These are phyloP conservation scores for Abrus precatorius DNA, from an alignment of 306 rosid genomes.

Conservation along the genomic window DNA sequence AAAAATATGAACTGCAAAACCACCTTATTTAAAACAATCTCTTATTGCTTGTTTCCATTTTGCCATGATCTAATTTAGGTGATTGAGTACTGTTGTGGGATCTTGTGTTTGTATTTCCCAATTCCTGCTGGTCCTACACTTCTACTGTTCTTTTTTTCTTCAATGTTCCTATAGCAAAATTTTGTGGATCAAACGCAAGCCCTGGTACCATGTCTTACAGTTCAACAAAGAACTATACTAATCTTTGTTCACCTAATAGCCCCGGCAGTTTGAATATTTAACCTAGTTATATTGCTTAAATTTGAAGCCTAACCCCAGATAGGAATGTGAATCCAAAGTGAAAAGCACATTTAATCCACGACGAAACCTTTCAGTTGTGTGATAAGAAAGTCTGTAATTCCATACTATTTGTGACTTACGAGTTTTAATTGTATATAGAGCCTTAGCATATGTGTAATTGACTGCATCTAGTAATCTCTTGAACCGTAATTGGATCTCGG, in stretches of 20 bases:
- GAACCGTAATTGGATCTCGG: not conserved
- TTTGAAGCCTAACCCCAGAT: slow-evolving; percentile 9
- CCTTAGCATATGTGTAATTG: slow-evolving; percentile 12
- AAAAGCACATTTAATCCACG: not conserved
- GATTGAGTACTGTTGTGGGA: slow-evolving; percentile 28
- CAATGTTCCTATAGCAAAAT: not conserved
- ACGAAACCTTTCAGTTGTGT: slow-evolving; percentile 1
- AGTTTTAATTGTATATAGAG: not conserved
- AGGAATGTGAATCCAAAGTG: slow-evolving; percentile 11
- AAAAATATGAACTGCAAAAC: slow-evolving; percentile 22
- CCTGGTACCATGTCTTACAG: not conserved
- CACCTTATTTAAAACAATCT: slow-evolving; percentile 4
- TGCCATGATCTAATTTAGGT: slow-evolving; percentile 36
- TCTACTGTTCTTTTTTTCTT: slow-evolving; percentile 3
- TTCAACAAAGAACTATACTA: not conserved
- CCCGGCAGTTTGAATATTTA: slow-evolving; percentile 26
- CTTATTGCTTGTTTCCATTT: not conserved
- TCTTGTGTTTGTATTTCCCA: slow-evolving; percentile 10
- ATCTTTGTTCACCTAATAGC: slow-evolving; percentile 5
- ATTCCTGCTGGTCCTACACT: slow-evolving; percentile 15
- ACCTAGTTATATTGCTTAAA: slow-evolving; percentile 10
- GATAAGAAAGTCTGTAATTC: not conserved
- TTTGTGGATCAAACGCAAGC: slow-evolving; percentile 17
- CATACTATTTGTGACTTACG: slow-evolving; percentile 15
- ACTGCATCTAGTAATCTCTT: slow-evolving; percentile 7